phyloP scores from a whole-genome alignment of 2,329 filamentous ascomycete genomes.

The Eutypa lata region DNA sequence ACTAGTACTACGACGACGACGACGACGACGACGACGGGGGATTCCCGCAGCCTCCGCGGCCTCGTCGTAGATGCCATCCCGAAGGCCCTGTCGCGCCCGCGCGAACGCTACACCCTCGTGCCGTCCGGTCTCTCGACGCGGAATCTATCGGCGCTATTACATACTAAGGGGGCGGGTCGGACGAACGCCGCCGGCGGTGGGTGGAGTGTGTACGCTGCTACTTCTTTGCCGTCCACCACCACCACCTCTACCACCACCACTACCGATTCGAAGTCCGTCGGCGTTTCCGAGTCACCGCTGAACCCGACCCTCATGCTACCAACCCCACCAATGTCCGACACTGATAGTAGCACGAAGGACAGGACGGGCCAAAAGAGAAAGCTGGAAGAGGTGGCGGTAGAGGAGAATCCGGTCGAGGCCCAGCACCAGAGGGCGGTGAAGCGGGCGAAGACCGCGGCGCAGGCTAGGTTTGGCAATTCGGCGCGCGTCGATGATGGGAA shows the following conservation, averaged over 20 bases:
- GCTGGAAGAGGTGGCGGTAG: constrained; percentile 8
- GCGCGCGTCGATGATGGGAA: constrained; percentile 54
- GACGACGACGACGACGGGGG: too few relatives aligned
- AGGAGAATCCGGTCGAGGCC: constrained; percentile 20
- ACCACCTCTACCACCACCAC: constrained; percentile 14
- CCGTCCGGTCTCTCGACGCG: constrained; percentile 67
- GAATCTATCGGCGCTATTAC: constrained; percentile 67
- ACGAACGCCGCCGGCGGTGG: constrained; percentile 72
- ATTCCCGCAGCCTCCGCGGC: constrained; percentile 55
- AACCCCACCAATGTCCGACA: constrained; percentile 43
- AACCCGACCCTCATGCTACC: constrained; percentile 43
- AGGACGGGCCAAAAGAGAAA: constrained; percentile 14
- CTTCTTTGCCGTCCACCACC: background rate
- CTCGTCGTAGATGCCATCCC: constrained; percentile 77
- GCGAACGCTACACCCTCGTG: constrained; percentile 67
- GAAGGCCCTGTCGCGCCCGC: constrained; percentile 74
- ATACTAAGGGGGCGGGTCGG: constrained; percentile 65
- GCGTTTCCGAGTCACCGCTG: constrained; percentile 49
- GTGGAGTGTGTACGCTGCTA: constrained; percentile 69
- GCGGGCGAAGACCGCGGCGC: constrained; percentile 58
- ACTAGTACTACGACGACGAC: too few relatives aligned
- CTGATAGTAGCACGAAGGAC: constrained; percentile 1
- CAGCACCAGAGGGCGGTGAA: constrained; percentile 45
- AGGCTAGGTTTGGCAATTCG: constrained; percentile 67
- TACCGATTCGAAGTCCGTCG: constrained; percentile 39